Evolutionary conservation across 805 yeast species (phyloP), one percentile per base, ranked within the genome.

Genomic region (Saccharomycodes ludwigii): DNA sequence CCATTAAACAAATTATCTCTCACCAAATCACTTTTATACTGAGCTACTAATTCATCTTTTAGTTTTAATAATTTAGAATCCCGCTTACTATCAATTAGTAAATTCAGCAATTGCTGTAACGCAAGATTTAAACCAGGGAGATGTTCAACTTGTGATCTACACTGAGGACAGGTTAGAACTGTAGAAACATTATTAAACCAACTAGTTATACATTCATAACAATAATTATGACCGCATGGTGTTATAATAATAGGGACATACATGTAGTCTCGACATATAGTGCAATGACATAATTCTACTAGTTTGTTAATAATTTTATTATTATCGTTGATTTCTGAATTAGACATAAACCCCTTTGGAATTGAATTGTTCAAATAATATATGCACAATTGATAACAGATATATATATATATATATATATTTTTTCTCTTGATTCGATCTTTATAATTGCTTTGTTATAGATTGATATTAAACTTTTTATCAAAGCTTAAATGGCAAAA

Each of bases 141-240:
- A 3, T 54, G 53, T 19, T 50, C 59, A 27, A 77, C 56, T 2
- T 59, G 59, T 6, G 51, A 48, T 18, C 88, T 61, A 43, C 88
- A 79, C 6, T 75, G 59, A 0, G 91, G 88, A 50, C 91, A 79
- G n/a, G 70, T 62, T 32, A 65, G 55, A 34, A 66, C 69, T 25
- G 57, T 64, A 11, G 41, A 47, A 10, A 43, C 43, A 34, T 48
- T 50, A 4, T 57, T 57, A 28, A 77, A 66, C 88, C 91, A 79
- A 16, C 65, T 61, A 13, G 59, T 55, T n/a, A 77, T 47, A 47
- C 88, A 71, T 30, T 46, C 67, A 47, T 79, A 79, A 51, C 88
- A 80, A 42, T 72, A 78, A 19, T 78, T 68, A 47, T 80, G 91
- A 2, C 88, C 88, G 56, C 91, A 80, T 9, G 60, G 50, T 0